Evolutionary conservation across 2,329 filamentous ascomycete genomes (phyloP).

Genomic region (Stenocarpella maydis): DNA sequence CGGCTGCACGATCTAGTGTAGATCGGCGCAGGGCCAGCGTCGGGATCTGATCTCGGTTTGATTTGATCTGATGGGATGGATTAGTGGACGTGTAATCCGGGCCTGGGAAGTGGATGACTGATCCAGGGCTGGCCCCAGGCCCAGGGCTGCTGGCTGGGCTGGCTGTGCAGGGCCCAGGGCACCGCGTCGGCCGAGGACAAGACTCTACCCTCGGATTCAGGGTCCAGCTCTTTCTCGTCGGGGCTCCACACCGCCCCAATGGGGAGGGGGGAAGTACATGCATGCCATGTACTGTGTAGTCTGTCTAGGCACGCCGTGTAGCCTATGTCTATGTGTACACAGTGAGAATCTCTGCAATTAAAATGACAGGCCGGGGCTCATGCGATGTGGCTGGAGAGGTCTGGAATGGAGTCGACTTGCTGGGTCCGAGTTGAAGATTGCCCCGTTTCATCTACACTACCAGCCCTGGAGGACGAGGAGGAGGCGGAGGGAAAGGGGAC

Average conservation of each 20-base stretch:
- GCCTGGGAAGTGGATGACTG: not conserved
- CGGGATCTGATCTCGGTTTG: slow-evolving; percentile 19
- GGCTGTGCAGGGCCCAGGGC: slow-evolving; percentile 4
- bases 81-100: too few relatives aligned
- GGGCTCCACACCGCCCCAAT: slow-evolving; percentile 17
- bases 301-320: too few relatives aligned
- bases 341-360: not conserved
- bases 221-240: slow-evolving; percentile 1
- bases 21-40: slow-evolving; percentile 19
- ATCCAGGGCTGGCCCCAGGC: not conserved
- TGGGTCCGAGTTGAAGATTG: slow-evolving; percentile 1
- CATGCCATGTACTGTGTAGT: too few relatives aligned
- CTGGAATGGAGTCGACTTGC: slow-evolving; percentile 16
- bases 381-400: slow-evolving; percentile 3
- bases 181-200: slow-evolving; percentile 16
- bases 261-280: slow-evolving; percentile 19
- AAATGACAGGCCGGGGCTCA: not conserved
- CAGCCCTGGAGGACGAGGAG: too few relatives aligned
- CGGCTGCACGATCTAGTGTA: slow-evolving; percentile 29
- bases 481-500: not conserved
- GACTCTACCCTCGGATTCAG: slow-evolving; percentile 3
- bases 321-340: too few relatives aligned
- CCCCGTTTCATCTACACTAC: slow-evolving; percentile 16
- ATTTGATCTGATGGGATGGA: not conserved
- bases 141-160: too few relatives aligned